Percentiles rank a stretch among this genome's conserved stretches.
Conservation (phyloP, 208 protist genomes). For the Leishmania aethiopica region DNA sequence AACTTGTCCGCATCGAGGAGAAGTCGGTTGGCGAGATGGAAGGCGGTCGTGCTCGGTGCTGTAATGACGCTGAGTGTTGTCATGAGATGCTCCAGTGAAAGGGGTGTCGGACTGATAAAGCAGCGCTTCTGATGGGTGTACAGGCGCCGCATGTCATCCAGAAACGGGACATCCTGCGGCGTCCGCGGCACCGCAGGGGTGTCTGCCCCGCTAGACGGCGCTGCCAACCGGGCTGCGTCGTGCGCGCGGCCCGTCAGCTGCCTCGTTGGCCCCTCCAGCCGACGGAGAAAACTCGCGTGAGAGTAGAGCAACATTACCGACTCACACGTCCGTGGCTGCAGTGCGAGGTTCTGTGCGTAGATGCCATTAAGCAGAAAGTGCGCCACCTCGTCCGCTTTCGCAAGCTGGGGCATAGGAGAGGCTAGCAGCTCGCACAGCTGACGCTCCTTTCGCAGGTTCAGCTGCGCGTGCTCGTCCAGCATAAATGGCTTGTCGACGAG, state of each 20-base stretch:
- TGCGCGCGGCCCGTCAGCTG: no score
- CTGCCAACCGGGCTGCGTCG: not conserved
- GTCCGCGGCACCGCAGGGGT: slow-evolving; percentile 4
- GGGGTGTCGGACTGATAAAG: slow-evolving; percentile 72
- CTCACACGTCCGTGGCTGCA: slow-evolving; percentile 66
- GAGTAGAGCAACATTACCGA: slow-evolving; percentile 65
- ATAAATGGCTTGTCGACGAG: slow-evolving; percentile 45
- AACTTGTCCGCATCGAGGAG: slow-evolving; percentile 82
- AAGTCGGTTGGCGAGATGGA: slow-evolving; percentile 76
- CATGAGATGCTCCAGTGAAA: slow-evolving; percentile 82
- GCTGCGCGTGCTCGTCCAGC: slow-evolving; percentile 50
- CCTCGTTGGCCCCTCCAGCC: slow-evolving; percentile 30
- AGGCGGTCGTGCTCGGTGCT: slow-evolving; percentile 34
- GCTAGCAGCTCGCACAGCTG: slow-evolving; percentile 70
- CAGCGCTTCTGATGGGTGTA: slow-evolving; percentile 68
- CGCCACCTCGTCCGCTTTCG: slow-evolving; percentile 57
- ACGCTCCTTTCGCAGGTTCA: slow-evolving; percentile 76
- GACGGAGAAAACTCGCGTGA: slow-evolving; percentile 59
- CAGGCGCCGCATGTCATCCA: slow-evolving; percentile 68
- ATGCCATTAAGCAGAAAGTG: slow-evolving; percentile 49
- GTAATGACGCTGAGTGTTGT: slow-evolving; percentile 45
- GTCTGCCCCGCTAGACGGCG: not conserved
- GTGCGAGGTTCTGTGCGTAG: slow-evolving; percentile 46
- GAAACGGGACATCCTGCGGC: slow-evolving; percentile 56
- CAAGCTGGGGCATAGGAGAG: slow-evolving; percentile 58